Base-by-base conservation (phyloP, 2,329 filamentous ascomycete species). In the Magnaporthiopsis poae region DNA sequence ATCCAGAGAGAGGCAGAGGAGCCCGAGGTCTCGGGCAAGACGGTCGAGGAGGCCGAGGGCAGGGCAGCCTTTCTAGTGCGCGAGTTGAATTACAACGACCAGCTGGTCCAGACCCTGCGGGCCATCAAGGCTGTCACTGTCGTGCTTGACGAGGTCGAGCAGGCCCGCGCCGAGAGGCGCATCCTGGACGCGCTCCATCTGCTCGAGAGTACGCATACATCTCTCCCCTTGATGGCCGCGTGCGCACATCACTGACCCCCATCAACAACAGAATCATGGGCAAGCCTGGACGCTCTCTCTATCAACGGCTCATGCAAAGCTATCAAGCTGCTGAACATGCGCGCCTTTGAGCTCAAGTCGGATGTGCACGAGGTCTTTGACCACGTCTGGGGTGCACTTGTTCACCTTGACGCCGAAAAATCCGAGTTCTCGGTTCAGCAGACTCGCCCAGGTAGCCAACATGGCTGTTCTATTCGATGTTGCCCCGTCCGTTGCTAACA, bases 1-100 rank as follows among this genome's bases (percentile, higher is more conserved):
- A 96, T 98, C 67, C 85, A 94, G 5, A 84, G 88, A 61, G 86
- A 92, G 72, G 88, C 92, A 65, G 89, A 94, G 73, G 85, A 81
- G 1, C 84, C 84, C 1, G 80, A 80, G 64, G 76, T 81, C 1
- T 83, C 82, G 0, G 85, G 85, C 3, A 79, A 84, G 69, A 76
- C 80, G 1, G 80, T 84, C 56, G 74, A 81, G 36, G 80, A 86
- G 63, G 83, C 83, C 11, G 82, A 85, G 65, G 79, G 81, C 29
- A 84, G 82, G 71, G 80, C 82, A 12, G 77, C 79, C n/a, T 87
- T 88, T 68, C 76, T 89, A 1, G 77, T 79, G 35, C 80, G 80
- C 31, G 87, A 89, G 73, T 77, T 84, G 21, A 79, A 82, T 68
- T 89, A 88, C 73, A 88, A 82, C 66, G 75, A 80, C 52, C 85